Evolutionary conservation across 495 filamentous ascomycete genomes (phyloP), one percentile per base, ranked within the genome.

Genomic region (Annulohypoxylon bovei): DNA sequence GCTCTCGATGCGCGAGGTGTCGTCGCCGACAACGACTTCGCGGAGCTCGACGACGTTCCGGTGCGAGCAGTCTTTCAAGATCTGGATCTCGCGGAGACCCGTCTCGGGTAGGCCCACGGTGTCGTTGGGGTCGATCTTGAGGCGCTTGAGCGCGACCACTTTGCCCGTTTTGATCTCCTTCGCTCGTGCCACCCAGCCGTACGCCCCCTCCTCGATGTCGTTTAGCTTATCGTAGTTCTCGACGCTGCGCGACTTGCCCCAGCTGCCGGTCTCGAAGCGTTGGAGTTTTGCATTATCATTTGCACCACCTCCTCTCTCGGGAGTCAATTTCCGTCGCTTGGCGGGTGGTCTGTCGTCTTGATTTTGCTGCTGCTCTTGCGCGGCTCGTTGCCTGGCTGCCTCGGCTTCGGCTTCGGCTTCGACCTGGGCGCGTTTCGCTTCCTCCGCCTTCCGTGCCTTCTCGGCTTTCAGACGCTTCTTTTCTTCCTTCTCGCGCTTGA

Each of bases 201-300:
- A 99, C 1, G 93, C 91, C 56, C 95, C 95, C 79, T 99, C 95
- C 77, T 98, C 95, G 74, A 99, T 99, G 79, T 95, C 91, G 74
- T 99, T 99, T 66, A 99, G 82, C 65, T 89, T 90, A 77, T 97
- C 92, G 78, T 94, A 98, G 76, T 94, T 91, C 77, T 95, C 91
- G 50, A 97, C 90, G 81, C 92, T 90, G 69, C 93, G 85, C 74
- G 91, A 92, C 42, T 88, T 88, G 35, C 87, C 87, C 87, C 94
- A 96, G 77, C 84, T 81, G 20, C 85, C 84, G 47, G 84, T 81
- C 23, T 90, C 86, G 77, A 95, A 95, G 16, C 91, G 87, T 22
- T 97, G 80, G 12, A 96, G 84, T 55, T 84, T 86, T 12, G 69
- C 47, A 42, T 40, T 40, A 16, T 69, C 62, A 73, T 47, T 61